A percentile compares a stretch with the other conserved stretches of the same genome.
phyloP scores from a whole-genome alignment of 129 eudicot species.

The Solidago caesia region DNA sequence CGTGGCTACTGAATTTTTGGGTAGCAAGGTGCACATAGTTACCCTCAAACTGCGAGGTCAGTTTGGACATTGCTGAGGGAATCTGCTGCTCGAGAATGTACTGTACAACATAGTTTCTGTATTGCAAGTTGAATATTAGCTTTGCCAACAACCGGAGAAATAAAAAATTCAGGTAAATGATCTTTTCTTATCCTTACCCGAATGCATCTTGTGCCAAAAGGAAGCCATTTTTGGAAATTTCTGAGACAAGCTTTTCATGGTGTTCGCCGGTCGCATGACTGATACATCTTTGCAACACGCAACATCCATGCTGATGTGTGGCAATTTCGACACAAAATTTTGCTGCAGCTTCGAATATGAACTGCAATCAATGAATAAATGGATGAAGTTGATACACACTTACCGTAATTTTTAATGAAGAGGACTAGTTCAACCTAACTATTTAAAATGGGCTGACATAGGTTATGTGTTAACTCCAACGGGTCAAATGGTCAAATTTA shows the following conservation, averaged over 20 bases:
- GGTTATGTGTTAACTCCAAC: background rate
- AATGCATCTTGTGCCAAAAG: constrained; percentile 82
- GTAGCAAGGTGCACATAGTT: constrained; percentile 10
- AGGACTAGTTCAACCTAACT: too few species aligned
- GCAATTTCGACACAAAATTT: constrained; percentile 79
- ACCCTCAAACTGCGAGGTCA: constrained; percentile 9
- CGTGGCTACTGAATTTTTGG: constrained; percentile 22
- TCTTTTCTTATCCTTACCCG: constrained; percentile 48
- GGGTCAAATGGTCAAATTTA: background rate
- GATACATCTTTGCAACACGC: constrained; percentile 84
- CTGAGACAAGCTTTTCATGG: constrained; percentile 38
- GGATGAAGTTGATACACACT: background rate
- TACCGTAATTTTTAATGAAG: background rate
- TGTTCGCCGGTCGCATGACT: constrained; percentile 60
- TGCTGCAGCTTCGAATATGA: constrained; percentile 75
- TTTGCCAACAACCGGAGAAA: constrained; percentile 6
- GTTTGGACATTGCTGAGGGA: constrained; percentile 46
- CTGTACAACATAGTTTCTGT: constrained; percentile 87
- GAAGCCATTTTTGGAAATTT: constrained; percentile 61
- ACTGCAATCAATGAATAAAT: constrained; percentile 48
- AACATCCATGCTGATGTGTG: constrained; percentile 86
- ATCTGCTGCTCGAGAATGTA: constrained; percentile 60
- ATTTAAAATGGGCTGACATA: too few species aligned
- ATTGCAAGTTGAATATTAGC: constrained; percentile 1
- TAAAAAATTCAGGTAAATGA: background rate